Base-by-base conservation (phyloP, 441 rosid species). In the Viola pubescens region DNA sequence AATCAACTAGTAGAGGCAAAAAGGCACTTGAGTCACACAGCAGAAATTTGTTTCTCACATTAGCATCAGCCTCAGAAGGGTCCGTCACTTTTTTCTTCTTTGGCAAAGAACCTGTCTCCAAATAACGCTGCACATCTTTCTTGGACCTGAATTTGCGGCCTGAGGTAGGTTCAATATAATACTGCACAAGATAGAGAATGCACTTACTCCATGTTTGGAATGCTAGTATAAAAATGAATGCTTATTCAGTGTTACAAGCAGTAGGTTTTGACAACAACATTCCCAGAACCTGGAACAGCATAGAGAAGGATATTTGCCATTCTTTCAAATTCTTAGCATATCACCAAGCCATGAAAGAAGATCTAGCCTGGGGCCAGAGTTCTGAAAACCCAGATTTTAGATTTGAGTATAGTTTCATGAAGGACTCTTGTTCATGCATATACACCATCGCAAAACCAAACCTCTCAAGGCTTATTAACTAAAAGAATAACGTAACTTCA, bases 71-170 rank as follows among this genome's bases (percentile, higher is more conserved):
- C 46, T 73, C 70, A 14, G 74, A 11, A 37, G 65, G 74, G 54
- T 69, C 88, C 0, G 62, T 4, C 48, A 7, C 68, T 69, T 56
- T 85, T 68, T 47, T 81, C 67, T 9, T 62, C 60, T 55, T 61
- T 14, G 64, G 76, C 41, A 65, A 7, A 0, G 64, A 67, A 70
- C 97, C 98, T 4, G 78, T 79, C 75, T 83, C 89, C 69, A 91
- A 66, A 67, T 66, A 91, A 77, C 74, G 56, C 26, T 76, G 69
- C 48, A 85, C 95, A 62, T 89, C 98, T 59, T 66, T 81, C 78
- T 67, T 91, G 5, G 97, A 89, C 61, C 97, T 78, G 72, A 89
- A 89, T 61, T 71, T 71, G 7, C 75, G 83, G 38, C 79, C 71
- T 0, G 89, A 67, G 14, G 58, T 67, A 38, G 91, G 88, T 58